Conservation (phyloP, 2,329 filamentous ascomycete genomes). For the Grosmannia huntii region DNA sequence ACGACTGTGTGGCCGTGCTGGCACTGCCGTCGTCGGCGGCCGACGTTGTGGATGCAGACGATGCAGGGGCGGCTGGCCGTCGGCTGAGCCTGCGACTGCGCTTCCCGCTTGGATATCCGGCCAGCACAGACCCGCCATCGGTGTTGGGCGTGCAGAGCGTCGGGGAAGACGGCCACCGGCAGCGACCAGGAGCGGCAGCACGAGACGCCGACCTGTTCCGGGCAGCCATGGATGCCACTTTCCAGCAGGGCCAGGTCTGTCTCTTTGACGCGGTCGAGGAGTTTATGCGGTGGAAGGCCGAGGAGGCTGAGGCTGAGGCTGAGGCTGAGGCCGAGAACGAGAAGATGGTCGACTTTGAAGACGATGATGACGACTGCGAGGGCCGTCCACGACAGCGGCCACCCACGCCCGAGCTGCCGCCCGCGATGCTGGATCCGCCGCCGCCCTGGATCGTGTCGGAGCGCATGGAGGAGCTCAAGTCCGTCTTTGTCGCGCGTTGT, state of each 20-base stretch:
- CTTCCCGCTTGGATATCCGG: conserved; percentile 65
- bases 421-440: conserved; percentile 13
- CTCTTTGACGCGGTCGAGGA: conserved; percentile 86
- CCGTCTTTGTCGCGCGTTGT: conserved; percentile 71
- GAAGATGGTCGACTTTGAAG: background rate
- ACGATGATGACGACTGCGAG: background rate
- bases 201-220: conserved; percentile 57
- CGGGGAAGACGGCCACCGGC: conserved; percentile 40
- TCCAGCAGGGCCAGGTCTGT: conserved; percentile 63
- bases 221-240: conserved; percentile 54
- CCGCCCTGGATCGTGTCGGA: conserved; percentile 64
- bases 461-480: conserved; percentile 67
- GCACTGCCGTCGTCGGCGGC: conserved; percentile 41
- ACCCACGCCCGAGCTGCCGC: background rate
- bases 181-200: conserved; percentile 56
- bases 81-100: conserved; percentile 42
- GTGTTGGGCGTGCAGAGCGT: conserved; percentile 71
- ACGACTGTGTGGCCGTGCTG: conserved; percentile 39
- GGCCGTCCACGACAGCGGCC: background rate
- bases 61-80: conserved; percentile 50
- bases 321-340: conserved; percentile 5
- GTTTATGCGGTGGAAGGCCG: conserved; percentile 31
- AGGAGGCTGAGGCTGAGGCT: conserved; percentile 11
- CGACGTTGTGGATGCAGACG: conserved; percentile 18
- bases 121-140: conserved; percentile 44